A percentile compares a stretch with the other conserved stretches of the same genome.
Conservation (phyloP, 257 asterid genomes). For the Nicotiana noctiflora region DNA sequence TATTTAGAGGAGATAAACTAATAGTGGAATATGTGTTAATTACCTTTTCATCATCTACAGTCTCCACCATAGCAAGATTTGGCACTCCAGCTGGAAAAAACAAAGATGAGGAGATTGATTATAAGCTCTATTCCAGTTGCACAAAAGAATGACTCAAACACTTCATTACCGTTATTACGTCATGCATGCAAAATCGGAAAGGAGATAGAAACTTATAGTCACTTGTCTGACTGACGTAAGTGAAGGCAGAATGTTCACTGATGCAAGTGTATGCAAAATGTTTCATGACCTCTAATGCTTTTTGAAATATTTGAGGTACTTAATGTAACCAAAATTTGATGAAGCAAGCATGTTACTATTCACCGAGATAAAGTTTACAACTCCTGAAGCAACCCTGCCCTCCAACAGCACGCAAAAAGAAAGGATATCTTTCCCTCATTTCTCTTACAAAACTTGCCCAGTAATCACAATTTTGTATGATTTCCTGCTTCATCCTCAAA, state of each 20-base stretch:
- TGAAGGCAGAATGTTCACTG: background rate
- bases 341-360: background rate
- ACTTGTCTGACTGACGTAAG: background rate
- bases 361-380: background rate
- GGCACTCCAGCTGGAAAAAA: slow-evolving; percentile 67
- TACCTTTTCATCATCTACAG: slow-evolving; percentile 95
- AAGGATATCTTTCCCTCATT: background rate
- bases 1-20: background rate
- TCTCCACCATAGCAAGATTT: slow-evolving; percentile 88
- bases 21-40: background rate
- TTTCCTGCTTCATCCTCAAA: background rate
- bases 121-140: background rate
- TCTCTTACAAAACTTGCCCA: background rate
- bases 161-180: background rate
- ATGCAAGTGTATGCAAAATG: background rate
- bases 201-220: background rate
- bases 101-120: background rate
- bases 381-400: background rate
- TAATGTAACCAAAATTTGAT: background rate
- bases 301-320: background rate
- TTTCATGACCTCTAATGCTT: background rate
- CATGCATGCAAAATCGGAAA: background rate
- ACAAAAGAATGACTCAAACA: background rate
- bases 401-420: background rate
- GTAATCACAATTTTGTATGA: background rate